Evolutionary conservation across 23 red algal genomes (phyloP), one percentile per base, ranked within the genome.

Genomic region (Agarophyton chilense): DNA sequence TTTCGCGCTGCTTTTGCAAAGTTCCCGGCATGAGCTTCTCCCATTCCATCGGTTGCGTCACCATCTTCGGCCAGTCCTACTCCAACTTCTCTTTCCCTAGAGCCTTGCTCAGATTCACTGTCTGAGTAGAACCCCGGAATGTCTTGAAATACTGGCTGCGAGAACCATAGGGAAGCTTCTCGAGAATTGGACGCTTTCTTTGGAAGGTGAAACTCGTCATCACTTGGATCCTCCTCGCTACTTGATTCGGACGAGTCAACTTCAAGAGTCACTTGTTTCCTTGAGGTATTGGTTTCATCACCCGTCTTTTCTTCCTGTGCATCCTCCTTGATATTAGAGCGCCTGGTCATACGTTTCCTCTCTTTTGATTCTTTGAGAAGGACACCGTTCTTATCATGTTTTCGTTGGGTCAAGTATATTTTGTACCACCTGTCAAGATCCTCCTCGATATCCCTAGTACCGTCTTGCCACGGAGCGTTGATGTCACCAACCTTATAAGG

Each of bases 151-250:
- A 93, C 74, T 22, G 90, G 90, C 26, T 93, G 76, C 2, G 90
- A 93, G 60, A 93, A 93, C 78, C 78, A 93, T 13, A 93, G 68
- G 17, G 90, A 78, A 28, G 90, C 90, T n/a, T 93, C 90, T 33
- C 90, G 62, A 46, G 91, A 94, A 16, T 49, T 33, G 10, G 22
- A 49, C 0, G 35, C 35, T 7, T 55, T 55, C 54, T 41, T 49
- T 8, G 61, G 45, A 58, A 74, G 13, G 36, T 54, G 82, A 35
- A 29, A 46, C 16, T 72, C 73, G 53, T 90, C 86, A 63, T 70
- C 86, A 18, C 31, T 55, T 32, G 38, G 42, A 41, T 72, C 63
- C 35, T 70, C 70, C n/a, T 79, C 86, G 55, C 58, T 65, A 50
- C 72, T 79, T 10, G 86, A 90, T 31, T 45, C 86, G 12, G 86